Conservation (phyloP, 495 filamentous ascomycete species). For the Talaromyces wortmannii region DNA sequence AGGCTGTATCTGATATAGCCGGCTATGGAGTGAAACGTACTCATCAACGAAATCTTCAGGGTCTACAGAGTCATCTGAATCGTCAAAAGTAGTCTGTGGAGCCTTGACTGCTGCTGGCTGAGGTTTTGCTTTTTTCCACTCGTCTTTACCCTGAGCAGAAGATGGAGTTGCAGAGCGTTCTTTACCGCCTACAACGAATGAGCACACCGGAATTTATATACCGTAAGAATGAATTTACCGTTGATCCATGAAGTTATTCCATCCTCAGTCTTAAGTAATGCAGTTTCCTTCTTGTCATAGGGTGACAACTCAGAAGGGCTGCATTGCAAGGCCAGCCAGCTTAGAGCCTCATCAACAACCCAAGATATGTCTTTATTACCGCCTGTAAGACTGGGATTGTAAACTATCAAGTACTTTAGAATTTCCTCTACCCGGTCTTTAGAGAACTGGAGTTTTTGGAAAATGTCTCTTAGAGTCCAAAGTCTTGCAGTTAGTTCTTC, state of each 20-base stretch:
- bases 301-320: constrained; percentile 60
- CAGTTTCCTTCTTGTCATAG: constrained; percentile 45
- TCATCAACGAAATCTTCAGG: constrained; percentile 70
- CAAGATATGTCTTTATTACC: constrained; percentile 61
- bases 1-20: constrained; percentile 67
- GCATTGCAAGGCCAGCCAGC: constrained; percentile 76
- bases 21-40: constrained; percentile 65
- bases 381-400: constrained; percentile 40
- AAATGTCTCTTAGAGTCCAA: constrained; percentile 70
- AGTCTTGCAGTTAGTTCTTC: constrained; percentile 69
- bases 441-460: constrained; percentile 62
- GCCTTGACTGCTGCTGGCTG: constrained; percentile 18
- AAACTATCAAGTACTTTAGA: constrained; percentile 55
- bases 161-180: constrained; percentile 18
- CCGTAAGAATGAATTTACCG: constrained; percentile 24
- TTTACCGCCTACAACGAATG: constrained; percentile 20
- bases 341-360: constrained; percentile 80
- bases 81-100: constrained; percentile 19
- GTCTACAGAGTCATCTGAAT: constrained; percentile 49
- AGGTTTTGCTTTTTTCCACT: constrained; percentile 19
- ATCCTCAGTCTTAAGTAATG: constrained; percentile 27
- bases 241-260: constrained; percentile 35
- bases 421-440: constrained; percentile 54
- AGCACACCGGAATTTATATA: constrained; percentile 14
- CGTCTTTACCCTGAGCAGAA: constrained; percentile 15